These are phyloP conservation scores for Emmonsia crescens DNA, from an alignment of 2,329 filamentous ascomycete species.

Conservation along the genomic window DNA sequence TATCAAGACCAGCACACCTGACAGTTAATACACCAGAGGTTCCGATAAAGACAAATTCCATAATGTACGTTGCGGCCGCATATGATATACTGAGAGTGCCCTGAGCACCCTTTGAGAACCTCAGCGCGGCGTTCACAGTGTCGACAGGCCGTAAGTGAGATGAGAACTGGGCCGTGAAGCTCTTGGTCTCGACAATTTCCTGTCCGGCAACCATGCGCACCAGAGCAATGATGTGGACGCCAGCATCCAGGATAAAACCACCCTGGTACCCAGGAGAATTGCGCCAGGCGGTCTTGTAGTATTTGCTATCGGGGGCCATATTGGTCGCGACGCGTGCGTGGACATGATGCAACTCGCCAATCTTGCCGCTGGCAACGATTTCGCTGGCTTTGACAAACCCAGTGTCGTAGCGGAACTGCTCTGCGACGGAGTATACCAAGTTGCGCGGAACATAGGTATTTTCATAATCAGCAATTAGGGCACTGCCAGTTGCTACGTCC, in stretches of 20 bases:
- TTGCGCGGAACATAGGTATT: constrained; percentile 30
- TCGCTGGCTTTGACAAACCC: constrained; percentile 38
- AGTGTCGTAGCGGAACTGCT: constrained; percentile 47
- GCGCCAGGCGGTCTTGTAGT: constrained; percentile 47
- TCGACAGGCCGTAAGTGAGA: constrained; percentile 46
- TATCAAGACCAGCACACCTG: constrained; percentile 25
- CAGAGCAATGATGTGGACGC: constrained; percentile 46
- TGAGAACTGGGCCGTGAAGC: constrained; percentile 41
- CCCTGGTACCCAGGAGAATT: constrained; percentile 47
- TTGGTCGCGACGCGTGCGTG: constrained; percentile 36
- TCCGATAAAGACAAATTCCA: constrained; percentile 40
- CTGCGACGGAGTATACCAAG: constrained; percentile 41
- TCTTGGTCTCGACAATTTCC: constrained; percentile 33
- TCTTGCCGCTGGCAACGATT: constrained; percentile 28
- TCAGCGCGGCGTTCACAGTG: constrained; percentile 43
- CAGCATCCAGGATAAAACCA: constrained; percentile 49
- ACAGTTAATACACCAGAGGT: constrained; percentile 42
- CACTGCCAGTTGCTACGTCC: constrained; percentile 41
- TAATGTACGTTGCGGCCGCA: constrained; percentile 41
- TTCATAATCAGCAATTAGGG: constrained; percentile 43
- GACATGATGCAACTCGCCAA: constrained; percentile 43
- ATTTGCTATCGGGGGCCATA: constrained; percentile 42
- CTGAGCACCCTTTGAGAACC: constrained; percentile 37
- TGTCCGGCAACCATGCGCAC: constrained; percentile 40
- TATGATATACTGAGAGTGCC: constrained; percentile 43